Evolutionary conservation across 371 early-diverging fungal species (phyloP), one percentile per base, ranked within the genome.

Genomic region (Paramicrosporidium saccamoebae): DNA sequence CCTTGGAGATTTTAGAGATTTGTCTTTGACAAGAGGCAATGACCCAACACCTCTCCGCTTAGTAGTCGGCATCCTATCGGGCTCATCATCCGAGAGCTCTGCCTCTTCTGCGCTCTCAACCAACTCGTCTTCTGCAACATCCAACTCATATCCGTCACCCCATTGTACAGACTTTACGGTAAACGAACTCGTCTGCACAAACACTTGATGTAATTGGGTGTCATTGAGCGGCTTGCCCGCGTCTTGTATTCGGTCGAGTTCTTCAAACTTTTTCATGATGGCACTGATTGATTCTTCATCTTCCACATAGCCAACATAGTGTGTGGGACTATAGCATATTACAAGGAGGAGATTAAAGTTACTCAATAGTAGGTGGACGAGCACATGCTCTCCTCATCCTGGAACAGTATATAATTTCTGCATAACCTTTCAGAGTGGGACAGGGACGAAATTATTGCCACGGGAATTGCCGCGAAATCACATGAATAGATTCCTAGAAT

Each of bases 341-440:
- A 97, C 47, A 77, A 97, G 1, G 97, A 98, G 40, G 95, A 90
- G 41, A 58, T 72, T 3, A 75, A 79, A 22, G 90, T 78, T 46
- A 98, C 19, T 3, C 9, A 1, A n/a, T n/a, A n/a, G n/a, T n/a
- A n/a, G n/a, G n/a, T n/a, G n/a, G n/a, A n/a, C n/a, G n/a, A n/a
- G n/a, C n/a, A n/a, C n/a, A n/a, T n/a, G n/a, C n/a, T n/a, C n/a
- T n/a, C n/a, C n/a, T n/a, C n/a, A n/a, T n/a, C n/a, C n/a, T n/a
- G n/a, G n/a, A n/a, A n/a, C n/a, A n/a, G n/a, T n/a, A n/a, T n/a
- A n/a, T n/a, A n/a, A n/a, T n/a, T n/a, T n/a, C n/a, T n/a, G n/a
- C n/a, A n/a, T n/a, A n/a, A n/a, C n/a, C n/a, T n/a, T n/a, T n/a
- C n/a, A n/a, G n/a, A n/a, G n/a, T n/a, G n/a, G n/a, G n/a, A n/a